Conservation (phyloP, 116 monocot genomes). For the Thalassia testudinum region DNA sequence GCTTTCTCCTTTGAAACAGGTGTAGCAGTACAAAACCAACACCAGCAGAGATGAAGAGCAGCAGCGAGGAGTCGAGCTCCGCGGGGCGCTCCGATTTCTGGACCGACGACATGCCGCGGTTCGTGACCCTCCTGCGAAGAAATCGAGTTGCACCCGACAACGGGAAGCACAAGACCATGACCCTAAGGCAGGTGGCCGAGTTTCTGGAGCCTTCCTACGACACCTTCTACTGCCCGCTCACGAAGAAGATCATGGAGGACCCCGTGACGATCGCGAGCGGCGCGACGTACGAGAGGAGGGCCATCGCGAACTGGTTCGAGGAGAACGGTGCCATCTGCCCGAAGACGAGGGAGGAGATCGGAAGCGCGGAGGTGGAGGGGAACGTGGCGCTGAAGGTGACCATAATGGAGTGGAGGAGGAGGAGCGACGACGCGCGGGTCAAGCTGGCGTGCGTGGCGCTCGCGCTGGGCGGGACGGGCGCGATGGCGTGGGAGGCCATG, state of each 20-base stretch:
- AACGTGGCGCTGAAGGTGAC: constrained; percentile 44
- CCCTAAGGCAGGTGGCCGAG: constrained; percentile 7
- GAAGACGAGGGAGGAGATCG: constrained; percentile 23
- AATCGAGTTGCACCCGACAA: background rate
- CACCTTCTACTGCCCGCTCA: constrained; percentile 61
- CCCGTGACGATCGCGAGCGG: constrained; percentile 61
- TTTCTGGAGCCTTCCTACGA: constrained; percentile 53
- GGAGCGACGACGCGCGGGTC: constrained; percentile 41
- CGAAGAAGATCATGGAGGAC: constrained; percentile 65
- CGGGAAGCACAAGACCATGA: background rate
- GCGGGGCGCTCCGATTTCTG: background rate
- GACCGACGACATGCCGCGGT: background rate
- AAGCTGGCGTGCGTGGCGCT: constrained; percentile 28
- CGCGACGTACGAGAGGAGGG: constrained; percentile 48
- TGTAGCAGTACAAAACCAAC: too few relatives aligned
- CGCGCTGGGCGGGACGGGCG: constrained; percentile 14
- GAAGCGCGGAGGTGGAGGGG: constrained; percentile 18
- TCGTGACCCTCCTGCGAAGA: background rate
- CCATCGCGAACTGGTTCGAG: constrained; percentile 41
- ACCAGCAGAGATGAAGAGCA: background rate
- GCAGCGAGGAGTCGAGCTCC: background rate
- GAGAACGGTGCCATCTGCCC: constrained; percentile 24
- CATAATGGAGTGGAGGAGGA: constrained; percentile 44
- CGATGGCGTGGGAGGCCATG: constrained; percentile 36
- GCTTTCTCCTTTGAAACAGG: too few relatives aligned